phyloP scores from a whole-genome alignment of 495 filamentous ascomycete genomes.

The Trichoderma asperelloides region DNA sequence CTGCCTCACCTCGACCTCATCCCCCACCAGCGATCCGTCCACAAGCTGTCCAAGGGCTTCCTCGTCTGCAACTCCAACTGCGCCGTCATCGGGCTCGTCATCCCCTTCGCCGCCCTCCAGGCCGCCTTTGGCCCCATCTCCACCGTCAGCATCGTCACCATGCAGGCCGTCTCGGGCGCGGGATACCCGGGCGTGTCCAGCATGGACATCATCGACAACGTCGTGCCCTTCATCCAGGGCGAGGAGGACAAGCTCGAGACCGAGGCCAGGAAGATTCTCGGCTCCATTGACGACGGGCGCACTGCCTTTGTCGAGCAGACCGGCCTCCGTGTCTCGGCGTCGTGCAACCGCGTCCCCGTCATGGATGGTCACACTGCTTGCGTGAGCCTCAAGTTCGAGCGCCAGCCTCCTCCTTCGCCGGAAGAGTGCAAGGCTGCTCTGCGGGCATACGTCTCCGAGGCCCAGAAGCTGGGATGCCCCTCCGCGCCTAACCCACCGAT shows the following conservation, averaged over 20 bases:
- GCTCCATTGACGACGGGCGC: conserved; percentile 51
- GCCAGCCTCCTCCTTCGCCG: conserved; percentile 42
- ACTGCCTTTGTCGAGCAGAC: conserved; percentile 58
- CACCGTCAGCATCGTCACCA: conserved; percentile 72
- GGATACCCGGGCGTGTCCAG: conserved; percentile 83
- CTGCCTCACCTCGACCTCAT: conserved; percentile 69
- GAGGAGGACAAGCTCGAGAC: conserved; percentile 85
- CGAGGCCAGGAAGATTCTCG: conserved; percentile 80
- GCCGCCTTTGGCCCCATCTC: conserved; percentile 66
- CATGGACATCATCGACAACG: conserved; percentile 67
- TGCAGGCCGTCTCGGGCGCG: conserved; percentile 78
- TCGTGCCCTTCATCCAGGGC: conserved; percentile 77
- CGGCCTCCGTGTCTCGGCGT: conserved; percentile 60
- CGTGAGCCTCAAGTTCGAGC: conserved; percentile 66
- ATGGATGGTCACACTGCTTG: conserved; percentile 81
- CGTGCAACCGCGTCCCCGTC: conserved; percentile 76
- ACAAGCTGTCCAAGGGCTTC: conserved; percentile 65
- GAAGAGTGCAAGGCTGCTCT: conserved; percentile 63
- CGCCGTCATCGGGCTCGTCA: conserved; percentile 80
- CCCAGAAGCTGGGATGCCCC: conserved; percentile 62
- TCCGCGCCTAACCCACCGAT: conserved; percentile 69
- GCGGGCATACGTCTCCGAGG: conserved; percentile 65
- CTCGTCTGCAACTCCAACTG: conserved; percentile 88
- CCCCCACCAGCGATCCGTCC: conserved; percentile 60
- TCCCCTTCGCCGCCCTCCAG: conserved; percentile 78